Percentiles rank a stretch among this genome's conserved stretches.
Conservation (phyloP, 2,329 filamentous ascomycete species). For the Botrytis hyacinthi region DNA sequence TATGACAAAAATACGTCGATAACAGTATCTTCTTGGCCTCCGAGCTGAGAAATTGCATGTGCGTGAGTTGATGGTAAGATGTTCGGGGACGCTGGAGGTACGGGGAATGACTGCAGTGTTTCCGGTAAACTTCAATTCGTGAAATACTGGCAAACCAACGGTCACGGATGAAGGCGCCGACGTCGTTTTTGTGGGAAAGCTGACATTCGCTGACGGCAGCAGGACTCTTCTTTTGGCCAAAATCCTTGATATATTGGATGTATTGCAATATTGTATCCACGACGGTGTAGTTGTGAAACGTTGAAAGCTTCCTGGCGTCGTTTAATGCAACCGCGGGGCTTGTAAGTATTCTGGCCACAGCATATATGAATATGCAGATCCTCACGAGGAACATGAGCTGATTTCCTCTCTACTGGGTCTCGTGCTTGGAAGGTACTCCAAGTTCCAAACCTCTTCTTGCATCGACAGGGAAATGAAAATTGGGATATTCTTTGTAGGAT, state of each 20-base stretch:
- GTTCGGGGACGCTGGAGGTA: background rate
- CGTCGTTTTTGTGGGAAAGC: conserved; percentile 4
- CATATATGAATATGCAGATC: conserved; percentile 20
- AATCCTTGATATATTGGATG: conserved; percentile 17
- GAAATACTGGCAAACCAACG: conserved; percentile 12
- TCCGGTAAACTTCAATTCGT: conserved; percentile 17
- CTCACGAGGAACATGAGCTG: conserved; percentile 17
- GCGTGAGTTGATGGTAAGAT: conserved; percentile 7
- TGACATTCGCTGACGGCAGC: conserved; percentile 19
- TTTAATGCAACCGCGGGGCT: conserved; percentile 12
- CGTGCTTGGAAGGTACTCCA: conserved; percentile 3
- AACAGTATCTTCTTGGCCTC: conserved; percentile 1
- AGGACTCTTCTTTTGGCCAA: conserved; percentile 4
- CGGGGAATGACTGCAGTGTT: conserved; percentile 20
- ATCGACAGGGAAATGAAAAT: background rate
- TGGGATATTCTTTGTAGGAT: background rate
- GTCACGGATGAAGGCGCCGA: conserved; percentile 9
- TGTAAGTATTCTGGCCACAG: background rate
- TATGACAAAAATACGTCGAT: conserved; percentile 16
- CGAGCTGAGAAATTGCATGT: background rate
- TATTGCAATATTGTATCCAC: conserved; percentile 13
- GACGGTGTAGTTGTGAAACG: conserved; percentile 7
- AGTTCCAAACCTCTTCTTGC: conserved; percentile 7
- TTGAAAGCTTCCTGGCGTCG: conserved; percentile 7
- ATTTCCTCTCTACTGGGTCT: conserved; percentile 8